Evolutionary conservation across 768 basidiomycete genomes (phyloP), one percentile per base, ranked within the genome.

Genomic region (Tricholoma terreum): DNA sequence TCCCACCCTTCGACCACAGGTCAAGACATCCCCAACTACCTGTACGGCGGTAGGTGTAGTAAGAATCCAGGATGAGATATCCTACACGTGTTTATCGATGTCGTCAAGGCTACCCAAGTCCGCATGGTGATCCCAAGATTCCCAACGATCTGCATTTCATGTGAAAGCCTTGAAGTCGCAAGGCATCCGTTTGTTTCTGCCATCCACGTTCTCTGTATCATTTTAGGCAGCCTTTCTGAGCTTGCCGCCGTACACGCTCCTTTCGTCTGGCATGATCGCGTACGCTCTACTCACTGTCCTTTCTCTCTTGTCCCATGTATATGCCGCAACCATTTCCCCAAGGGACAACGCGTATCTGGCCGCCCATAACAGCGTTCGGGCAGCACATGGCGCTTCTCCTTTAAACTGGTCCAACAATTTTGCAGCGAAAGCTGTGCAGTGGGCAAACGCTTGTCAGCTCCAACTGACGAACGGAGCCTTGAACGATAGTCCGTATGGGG

Each of bases 391-490:
- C 52, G 81, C 80, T 5, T 58, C 65, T 0, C 64, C 74, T 4
- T 70, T 87, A 33, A 69, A 61, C 11, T 87, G 85, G 84, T 81
- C 80, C 6, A 50, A 67, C 6, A 57, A 66, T 12, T 73, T 84
- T 36, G 84, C 82, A 11, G 62, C 61, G 21, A 74, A 70, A 40
- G 86, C 85, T 6, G 75, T 73, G 56, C 9, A 58, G 40, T 86
- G 83, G 84, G 83, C 80, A 7, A 73, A 76, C 55, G 65, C 59
- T 1, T 87, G 84, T 65, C 64, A 69, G 36, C 79, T 85, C 58
- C 59, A 72, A 58, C 77, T 81, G 63, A 78, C 82, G 3, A 71
- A 74, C 35, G 80, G 81, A 12, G 58, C 67, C 4, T 73, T 84
- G 52, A 73, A 73, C 48, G 63, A 67, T 52, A 67, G 65, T 9